phyloP scores from a whole-genome alignment of 2,329 filamentous ascomycete genomes.

The Calonectria pteridis region DNA sequence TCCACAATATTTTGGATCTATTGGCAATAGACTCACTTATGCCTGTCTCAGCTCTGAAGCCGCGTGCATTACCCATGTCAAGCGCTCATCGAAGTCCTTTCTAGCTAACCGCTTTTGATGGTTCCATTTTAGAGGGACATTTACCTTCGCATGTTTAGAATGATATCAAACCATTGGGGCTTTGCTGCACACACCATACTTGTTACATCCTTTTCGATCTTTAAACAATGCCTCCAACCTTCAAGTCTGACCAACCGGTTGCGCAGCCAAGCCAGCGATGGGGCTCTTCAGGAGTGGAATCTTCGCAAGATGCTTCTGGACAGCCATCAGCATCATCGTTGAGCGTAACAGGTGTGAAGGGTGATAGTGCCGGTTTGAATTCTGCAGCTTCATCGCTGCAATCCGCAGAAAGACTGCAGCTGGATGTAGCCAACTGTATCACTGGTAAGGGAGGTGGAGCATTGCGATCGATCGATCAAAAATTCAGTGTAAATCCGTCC shows the following conservation, averaged over 20 bases:
- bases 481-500: neutral
- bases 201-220: neutral
- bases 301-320: neutral
- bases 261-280: neutral
- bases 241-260: neutral
- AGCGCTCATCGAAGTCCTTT: neutral
- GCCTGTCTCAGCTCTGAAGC: neutral
- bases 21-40: neutral
- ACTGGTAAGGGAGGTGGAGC: slow-evolving; percentile 6
- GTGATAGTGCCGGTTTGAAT: neutral
- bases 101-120: neutral
- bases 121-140: neutral
- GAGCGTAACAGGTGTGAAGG: neutral
- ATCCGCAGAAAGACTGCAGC: neutral
- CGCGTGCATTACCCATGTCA: neutral
- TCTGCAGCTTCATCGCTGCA: neutral
- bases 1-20: neutral
- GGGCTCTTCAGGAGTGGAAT: neutral
- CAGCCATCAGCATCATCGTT: neutral
- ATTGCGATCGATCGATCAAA: neutral
- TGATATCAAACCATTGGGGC: neutral
- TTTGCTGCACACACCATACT: neutral
- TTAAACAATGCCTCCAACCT: neutral
- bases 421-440: neutral
- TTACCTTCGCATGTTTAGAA: neutral